A percentile compares a stretch with the other conserved stretches of the same genome.
Conservation (phyloP, 192 early-diverging fungal species). For the Backusella westeae region DNA sequence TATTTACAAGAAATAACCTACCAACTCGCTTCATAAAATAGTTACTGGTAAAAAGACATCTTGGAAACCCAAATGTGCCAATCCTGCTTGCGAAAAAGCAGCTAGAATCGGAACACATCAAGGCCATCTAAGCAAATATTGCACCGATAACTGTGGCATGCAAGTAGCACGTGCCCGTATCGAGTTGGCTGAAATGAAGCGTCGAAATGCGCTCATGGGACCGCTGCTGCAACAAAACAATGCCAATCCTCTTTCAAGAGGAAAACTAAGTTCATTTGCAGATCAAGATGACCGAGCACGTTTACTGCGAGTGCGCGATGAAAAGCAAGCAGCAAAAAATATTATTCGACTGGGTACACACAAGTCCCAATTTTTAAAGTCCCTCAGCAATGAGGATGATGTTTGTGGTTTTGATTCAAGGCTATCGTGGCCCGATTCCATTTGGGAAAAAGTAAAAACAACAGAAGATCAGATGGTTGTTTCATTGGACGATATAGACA, state of each 20-base stretch:
- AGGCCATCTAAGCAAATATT: constrained; percentile 44
- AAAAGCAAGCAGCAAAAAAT: constrained; percentile 17
- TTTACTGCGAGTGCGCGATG: constrained; percentile 37
- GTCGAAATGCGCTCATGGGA: neutral
- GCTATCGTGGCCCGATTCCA: constrained; percentile 41
- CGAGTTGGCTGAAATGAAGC: constrained; percentile 35
- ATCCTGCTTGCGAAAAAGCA: constrained; percentile 40
- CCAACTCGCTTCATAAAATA: constrained; percentile 2
- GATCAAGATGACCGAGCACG: constrained; percentile 46
- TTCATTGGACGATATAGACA: neutral
- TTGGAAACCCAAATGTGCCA: constrained; percentile 43
- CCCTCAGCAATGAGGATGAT: constrained; percentile 17
- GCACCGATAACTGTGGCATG: constrained; percentile 49
- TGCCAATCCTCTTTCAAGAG: constrained; percentile 27
- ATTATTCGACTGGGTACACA: constrained; percentile 1
- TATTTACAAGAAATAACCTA: neutral
- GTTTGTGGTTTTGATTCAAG: constrained; percentile 49
- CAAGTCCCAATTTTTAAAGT: constrained; percentile 19
- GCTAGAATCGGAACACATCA: constrained; percentile 25
- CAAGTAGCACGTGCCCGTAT: constrained; percentile 41
- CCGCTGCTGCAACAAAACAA: constrained; percentile 7
- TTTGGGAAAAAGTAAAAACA: constrained; percentile 23
- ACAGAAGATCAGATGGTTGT: constrained; percentile 1
- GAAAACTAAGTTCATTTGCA: constrained; percentile 37
- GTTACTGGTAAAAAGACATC: constrained; percentile 43